Evolutionary conservation across 257 asterid genomes (phyloP).

Genomic region (Lithospermum erythrorhizon): DNA sequence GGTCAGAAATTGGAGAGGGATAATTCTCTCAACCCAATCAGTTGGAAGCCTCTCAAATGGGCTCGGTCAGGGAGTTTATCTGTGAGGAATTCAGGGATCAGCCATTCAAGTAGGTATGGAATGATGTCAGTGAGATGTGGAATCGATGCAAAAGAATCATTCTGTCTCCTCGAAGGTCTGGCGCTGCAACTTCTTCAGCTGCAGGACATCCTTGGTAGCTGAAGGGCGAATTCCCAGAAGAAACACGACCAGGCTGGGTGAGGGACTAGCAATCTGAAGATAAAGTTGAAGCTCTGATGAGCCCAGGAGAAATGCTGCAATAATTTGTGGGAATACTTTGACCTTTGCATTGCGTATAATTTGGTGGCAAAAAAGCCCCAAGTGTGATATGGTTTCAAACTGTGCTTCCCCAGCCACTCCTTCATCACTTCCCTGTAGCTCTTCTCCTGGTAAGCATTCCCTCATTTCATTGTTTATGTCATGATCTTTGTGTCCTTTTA

Average conservation of each 20-base stretch:
- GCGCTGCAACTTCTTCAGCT: slow-evolving; percentile 9
- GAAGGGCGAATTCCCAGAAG: slow-evolving; percentile 44
- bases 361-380: slow-evolving; percentile 41
- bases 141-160: slow-evolving; percentile 25
- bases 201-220: slow-evolving; percentile 14
- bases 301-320: slow-evolving; percentile 18
- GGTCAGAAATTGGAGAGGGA: slow-evolving; percentile 33
- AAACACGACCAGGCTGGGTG: slow-evolving; percentile 72
- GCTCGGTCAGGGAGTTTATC: slow-evolving; percentile 44
- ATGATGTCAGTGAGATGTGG: slow-evolving; percentile 32
- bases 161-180: slow-evolving; percentile 14
- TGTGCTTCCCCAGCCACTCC: slow-evolving; percentile 59
- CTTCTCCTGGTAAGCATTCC: slow-evolving; percentile 50
- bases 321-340: slow-evolving; percentile 21
- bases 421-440: slow-evolving; percentile 60
- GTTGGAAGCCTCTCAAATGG: slow-evolving; percentile 55
- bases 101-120: slow-evolving; percentile 40
- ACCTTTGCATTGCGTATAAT: slow-evolving; percentile 21
- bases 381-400: slow-evolving; percentile 23
- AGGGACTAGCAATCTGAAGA: slow-evolving; percentile 67
- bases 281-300: slow-evolving; percentile 48
- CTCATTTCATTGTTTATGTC: too few species aligned
- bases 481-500: too few species aligned
- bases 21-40: slow-evolving; percentile 17
- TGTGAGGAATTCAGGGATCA: slow-evolving; percentile 41